Evolutionary conservation across 805 yeast genomes (phyloP).

Genomic region (Candida succiphila): DNA sequence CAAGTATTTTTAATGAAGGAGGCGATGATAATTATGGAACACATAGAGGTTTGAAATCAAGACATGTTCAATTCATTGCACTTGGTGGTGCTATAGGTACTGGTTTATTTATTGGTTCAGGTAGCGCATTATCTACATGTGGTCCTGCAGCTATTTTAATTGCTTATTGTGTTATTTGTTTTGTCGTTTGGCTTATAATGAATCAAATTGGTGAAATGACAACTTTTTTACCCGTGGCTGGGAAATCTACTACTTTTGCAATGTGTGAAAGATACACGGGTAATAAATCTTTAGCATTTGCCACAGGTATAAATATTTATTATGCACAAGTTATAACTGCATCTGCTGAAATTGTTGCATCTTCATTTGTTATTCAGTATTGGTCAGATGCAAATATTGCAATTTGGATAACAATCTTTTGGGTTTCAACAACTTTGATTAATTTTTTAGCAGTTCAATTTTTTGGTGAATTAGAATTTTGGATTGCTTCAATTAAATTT

Average conservation of each 20-base stretch:
- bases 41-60: conserved; percentile 32
- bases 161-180: conserved; percentile 53
- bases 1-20: too few species aligned
- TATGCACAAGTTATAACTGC: conserved; percentile 42
- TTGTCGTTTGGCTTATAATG: conserved; percentile 32
- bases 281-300: conserved; percentile 50
- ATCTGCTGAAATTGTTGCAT: conserved; percentile 56
- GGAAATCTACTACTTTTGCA: conserved; percentile 58
- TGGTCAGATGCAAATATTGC: conserved; percentile 54
- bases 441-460: conserved; percentile 44
- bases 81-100: conserved; percentile 69
- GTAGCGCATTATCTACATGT: conserved; percentile 25
- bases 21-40: conserved; percentile 13
- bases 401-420: conserved; percentile 48
- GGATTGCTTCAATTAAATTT: conserved; percentile 58
- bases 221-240: conserved; percentile 48
- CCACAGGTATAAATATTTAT: conserved; percentile 38
- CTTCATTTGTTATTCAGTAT: conserved; percentile 50
- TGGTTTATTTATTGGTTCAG: conserved; percentile 42
- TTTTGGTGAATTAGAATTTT: conserved; percentile 49
- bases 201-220: conserved; percentile 60
- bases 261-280: conserved; percentile 19
- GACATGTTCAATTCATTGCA: conserved; percentile 57
- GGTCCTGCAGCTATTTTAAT: conserved; percentile 38
- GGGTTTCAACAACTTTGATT: conserved; percentile 33